These are phyloP conservation scores for Cercospora nicotianae DNA, from an alignment of 2,329 filamentous ascomycete species.

Conservation along the genomic window DNA sequence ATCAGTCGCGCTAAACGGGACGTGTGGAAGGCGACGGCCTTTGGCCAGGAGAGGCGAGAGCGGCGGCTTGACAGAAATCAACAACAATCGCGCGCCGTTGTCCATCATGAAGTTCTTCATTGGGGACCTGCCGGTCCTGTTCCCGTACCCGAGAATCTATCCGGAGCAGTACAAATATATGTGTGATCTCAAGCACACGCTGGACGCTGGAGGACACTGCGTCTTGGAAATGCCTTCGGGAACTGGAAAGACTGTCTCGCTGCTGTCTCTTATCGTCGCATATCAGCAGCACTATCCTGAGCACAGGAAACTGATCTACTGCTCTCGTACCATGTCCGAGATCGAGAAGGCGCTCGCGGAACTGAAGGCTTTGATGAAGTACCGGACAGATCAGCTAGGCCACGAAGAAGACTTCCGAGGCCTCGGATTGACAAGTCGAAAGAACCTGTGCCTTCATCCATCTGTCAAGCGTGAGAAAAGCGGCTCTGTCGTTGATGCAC, in stretches of 20 bases:
- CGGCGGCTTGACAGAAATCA: not conserved
- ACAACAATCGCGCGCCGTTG: not conserved
- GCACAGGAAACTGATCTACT: constrained; percentile 95
- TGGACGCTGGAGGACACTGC: constrained; percentile 92
- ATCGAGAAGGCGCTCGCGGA: constrained; percentile 97
- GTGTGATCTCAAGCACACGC: constrained; percentile 82
- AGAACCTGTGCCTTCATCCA: constrained; percentile 94
- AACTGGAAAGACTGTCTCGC: constrained; percentile 94
- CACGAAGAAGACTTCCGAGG: constrained; percentile 90
- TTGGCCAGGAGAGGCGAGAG: not conserved
- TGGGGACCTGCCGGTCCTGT: constrained; percentile 70
- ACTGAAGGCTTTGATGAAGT: constrained; percentile 90
- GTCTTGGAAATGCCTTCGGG: constrained; percentile 99
- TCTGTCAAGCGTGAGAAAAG: constrained; percentile 97
- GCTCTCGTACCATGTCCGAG: constrained; percentile 99
- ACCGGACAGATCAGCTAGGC: constrained; percentile 84
- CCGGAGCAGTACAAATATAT: constrained; percentile 77
- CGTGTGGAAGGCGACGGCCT: not conserved
- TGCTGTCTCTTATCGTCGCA: constrained; percentile 91
- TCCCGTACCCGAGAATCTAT: constrained; percentile 74
- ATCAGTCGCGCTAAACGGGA: not conserved
- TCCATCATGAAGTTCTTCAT: constrained; percentile 77
- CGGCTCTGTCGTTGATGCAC: constrained; percentile 88
- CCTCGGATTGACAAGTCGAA: constrained; percentile 88
- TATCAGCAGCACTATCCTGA: constrained; percentile 94